These are phyloP conservation scores for Malus domestica DNA, from an alignment of 306 rosid genomes.

Conservation along the genomic window ASM211411v1 NC_041790.1:12890001-12890500, in stretches of 20 bases:
- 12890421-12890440: too few species aligned
- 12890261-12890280: not conserved
- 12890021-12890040: not conserved
- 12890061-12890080: not conserved
- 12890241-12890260: not conserved
- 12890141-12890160: not conserved
- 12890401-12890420: too few species aligned
- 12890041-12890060: not conserved
- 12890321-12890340: not conserved
- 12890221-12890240: not conserved
- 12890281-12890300: not conserved
- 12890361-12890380: not conserved
- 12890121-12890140: conserved; percentile 9
- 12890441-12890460: too few species aligned
- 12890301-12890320: not conserved
- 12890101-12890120: not conserved
- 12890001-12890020: not conserved
- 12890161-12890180: not conserved
- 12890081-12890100: not conserved
- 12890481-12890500: too few species aligned
- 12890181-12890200: not conserved
- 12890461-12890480: too few species aligned
- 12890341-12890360: not conserved
- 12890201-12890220: not conserved
- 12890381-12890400: too few species aligned